Conservation (phyloP, 257 asterid genomes). For the Misopates orontium region DNA sequence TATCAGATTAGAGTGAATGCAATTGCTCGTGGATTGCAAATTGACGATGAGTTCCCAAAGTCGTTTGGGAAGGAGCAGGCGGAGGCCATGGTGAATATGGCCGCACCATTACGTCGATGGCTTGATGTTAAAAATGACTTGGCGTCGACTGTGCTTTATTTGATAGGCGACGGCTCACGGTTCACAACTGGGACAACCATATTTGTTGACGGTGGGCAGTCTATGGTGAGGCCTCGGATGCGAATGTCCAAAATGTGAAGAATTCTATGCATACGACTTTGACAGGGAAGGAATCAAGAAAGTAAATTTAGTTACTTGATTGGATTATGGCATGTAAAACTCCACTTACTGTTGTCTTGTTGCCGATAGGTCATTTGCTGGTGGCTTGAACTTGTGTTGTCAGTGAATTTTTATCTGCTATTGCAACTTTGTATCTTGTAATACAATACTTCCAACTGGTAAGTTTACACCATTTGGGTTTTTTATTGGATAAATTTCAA, state of each 20-base stretch:
- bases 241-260: conserved; percentile 66
- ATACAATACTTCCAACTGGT: no score
- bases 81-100: conserved; percentile 70
- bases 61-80: conserved; percentile 84
- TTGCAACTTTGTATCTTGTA: no score
- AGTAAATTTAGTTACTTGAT: no score
- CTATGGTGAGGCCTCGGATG: conserved; percentile 87
- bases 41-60: conserved; percentile 71
- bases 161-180: conserved; percentile 80
- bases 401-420: no score
- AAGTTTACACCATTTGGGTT: no score
- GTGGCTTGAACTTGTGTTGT: no score
- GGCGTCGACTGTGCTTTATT: conserved; percentile 75
- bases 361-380: no score
- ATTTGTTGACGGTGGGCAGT: conserved; percentile 91
- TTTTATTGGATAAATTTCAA: no score
- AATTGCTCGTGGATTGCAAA: conserved; percentile 85
- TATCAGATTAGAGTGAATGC: conserved; percentile 81
- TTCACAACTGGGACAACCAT: conserved; percentile 93
- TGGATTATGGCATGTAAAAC: no score
- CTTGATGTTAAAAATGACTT: conserved; percentile 76
- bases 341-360: no score
- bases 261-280: background rate
- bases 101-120: conserved; percentile 78
- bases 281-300: no score